Evolutionary conservation across 768 basidiomycete species (phyloP), one percentile per base, ranked within the genome.

Genomic region (Wakefieldia striispora): DNA sequence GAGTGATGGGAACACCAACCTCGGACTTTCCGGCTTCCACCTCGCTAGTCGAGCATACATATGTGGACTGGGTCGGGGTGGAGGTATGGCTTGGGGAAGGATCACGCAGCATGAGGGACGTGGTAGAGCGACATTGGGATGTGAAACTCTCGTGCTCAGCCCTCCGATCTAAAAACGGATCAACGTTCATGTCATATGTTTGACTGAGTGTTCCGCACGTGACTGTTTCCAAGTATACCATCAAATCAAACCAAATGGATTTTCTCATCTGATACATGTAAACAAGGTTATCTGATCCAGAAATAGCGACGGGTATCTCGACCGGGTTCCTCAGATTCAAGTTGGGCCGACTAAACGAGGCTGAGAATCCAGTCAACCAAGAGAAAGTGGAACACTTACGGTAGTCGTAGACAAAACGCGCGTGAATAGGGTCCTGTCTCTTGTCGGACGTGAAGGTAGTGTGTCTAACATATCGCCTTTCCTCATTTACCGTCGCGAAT

Each of bases 381-480:
- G n/a, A 17, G n/a, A 20, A n/a, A 7, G 20, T 26, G 10, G 39
- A 24, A 13, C 1, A 69, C 84, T 66, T 45, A 87, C 86, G 49
- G 54, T 88, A 88, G 59, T 88, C 84, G 52, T 88, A 90, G 17
- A 84, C 72, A 33, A 88, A 62, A 36, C 73, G 77, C 10, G 73
- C 70, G 48, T 79, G 70, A 42, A 88, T 79, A 31, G 68, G 58
- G 6, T 79, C 77, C 56, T 84, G 77, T 10, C 71, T 79, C 27
- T 71, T 60, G 4, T 84, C 78, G 1, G 84, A 84, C 6, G 76
- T 80, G 65, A 88, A 88, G 53, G 76, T 74, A 53, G 86, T 67
- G 56, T 77, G 81, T 47, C 86, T 74, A 4, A 75, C 71, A 56
- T 88, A 82, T 51, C 83, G 72, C 57, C 82, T 78, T 60, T 80